Conservation (phyloP, 2,329 filamentous ascomycete species). For the Diplodia scrobiculata region DNA sequence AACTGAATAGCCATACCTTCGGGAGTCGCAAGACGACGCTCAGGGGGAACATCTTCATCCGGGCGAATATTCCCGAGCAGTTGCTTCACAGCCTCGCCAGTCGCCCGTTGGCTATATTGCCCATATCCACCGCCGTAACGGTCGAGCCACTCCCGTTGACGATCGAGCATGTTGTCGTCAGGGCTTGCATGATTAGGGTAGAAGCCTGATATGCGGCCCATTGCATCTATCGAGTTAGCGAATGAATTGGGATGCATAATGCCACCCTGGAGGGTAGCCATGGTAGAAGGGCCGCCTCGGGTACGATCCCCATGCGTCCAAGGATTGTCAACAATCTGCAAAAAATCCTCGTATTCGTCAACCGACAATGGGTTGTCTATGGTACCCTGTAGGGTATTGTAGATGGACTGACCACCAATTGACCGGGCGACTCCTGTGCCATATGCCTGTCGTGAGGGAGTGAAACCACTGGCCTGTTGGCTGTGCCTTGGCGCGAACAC, state of each 20-base stretch:
- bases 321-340: neutral
- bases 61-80: conserved; percentile 39
- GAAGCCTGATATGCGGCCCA: conserved; percentile 8
- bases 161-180: neutral
- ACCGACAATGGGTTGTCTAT: neutral
- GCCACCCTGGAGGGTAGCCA: neutral
- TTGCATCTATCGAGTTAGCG: neutral
- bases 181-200: neutral
- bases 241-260: neutral
- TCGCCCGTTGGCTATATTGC: neutral
- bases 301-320: neutral
- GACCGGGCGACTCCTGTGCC: neutral
- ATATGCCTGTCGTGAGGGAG: neutral
- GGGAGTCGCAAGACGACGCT: conserved; percentile 69
- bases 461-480: neutral
- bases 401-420: neutral
- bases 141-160: neutral
- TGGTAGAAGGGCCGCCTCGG: neutral
- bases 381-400: neutral
- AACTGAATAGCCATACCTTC: conserved; percentile 67
- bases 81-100: neutral
- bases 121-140: conserved; percentile 15
- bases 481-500: neutral
- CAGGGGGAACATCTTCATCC: conserved; percentile 45
- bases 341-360: neutral